Evolutionary conservation across 2,329 filamentous ascomycete species (phyloP).

Genomic region (Clarireedia sp.): DNA sequence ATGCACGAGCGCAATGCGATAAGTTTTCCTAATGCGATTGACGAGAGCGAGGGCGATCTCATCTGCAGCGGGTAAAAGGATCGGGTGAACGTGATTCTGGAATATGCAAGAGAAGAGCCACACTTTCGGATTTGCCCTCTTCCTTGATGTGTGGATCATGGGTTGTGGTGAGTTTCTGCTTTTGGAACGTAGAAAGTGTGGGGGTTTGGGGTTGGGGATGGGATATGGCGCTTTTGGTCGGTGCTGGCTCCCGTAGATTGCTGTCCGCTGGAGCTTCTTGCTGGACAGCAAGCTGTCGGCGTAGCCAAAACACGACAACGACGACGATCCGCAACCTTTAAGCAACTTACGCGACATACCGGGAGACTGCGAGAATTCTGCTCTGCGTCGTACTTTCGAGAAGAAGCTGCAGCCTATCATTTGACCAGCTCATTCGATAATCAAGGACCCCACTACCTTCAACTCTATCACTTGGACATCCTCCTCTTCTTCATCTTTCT

Average conservation of each 20-base stretch:
- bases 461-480: background rate
- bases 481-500: background rate
- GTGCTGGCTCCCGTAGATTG: too few species aligned
- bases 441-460: slow-evolving; percentile 7
- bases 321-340: background rate
- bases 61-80: slow-evolving; percentile 5
- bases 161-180: slow-evolving; percentile 7
- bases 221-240: background rate
- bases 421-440: background rate
- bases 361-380: background rate
- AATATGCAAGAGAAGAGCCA: slow-evolving; percentile 9
- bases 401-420: background rate
- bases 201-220: background rate
- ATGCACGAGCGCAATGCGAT: background rate
- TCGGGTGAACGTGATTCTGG: slow-evolving; percentile 5
- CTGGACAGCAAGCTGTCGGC: background rate
- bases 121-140: background rate
- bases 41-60: background rate
- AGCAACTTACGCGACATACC: too few species aligned
- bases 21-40: background rate
- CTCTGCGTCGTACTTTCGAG: background rate
- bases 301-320: background rate
- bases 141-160: background rate
- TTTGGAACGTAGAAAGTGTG: background rate
- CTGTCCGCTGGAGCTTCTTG: background rate